Evolutionary conservation across 768 basidiomycete species (phyloP).

Genomic region (Leucosporidium scottii): DNA sequence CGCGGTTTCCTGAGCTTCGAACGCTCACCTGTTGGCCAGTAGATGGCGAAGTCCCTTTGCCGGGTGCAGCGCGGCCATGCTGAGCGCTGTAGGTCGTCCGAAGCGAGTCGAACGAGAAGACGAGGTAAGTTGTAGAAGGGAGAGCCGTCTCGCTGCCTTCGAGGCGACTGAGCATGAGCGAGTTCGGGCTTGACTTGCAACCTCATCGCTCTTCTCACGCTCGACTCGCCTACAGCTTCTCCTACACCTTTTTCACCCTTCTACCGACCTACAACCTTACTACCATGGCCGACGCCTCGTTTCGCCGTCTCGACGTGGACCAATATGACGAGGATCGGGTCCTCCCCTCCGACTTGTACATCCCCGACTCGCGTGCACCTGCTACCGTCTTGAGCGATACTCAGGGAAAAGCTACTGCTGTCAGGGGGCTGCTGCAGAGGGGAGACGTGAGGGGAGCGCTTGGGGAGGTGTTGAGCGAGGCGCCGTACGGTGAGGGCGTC

Average conservation of each 20-base stretch:
- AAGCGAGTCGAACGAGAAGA: too few relatives aligned
- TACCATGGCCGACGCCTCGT: conserved; percentile 45
- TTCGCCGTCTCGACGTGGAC: conserved; percentile 92
- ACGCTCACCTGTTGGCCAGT: too few relatives aligned
- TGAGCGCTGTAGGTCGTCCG: too few relatives aligned
- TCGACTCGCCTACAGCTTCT: too few relatives aligned
- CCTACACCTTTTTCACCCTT: neutral
- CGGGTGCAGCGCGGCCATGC: too few relatives aligned
- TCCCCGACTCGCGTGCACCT: conserved; percentile 73
- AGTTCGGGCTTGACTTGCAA: too few relatives aligned
- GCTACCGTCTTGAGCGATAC: conserved; percentile 66
- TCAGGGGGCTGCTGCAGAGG: conserved; percentile 63
- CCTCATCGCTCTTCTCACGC: too few relatives aligned
- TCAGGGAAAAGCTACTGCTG: conserved; percentile 63
- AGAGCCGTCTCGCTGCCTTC: too few relatives aligned
- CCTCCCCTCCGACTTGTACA: conserved; percentile 75
- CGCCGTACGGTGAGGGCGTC: conserved; percentile 73
- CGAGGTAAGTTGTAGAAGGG: too few relatives aligned
- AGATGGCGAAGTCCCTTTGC: too few relatives aligned
- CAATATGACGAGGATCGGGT: conserved; percentile 84
- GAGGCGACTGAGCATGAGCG: too few relatives aligned
- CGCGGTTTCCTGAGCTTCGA: too few relatives aligned
- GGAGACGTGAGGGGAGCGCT: conserved; percentile 71
- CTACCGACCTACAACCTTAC: neutral
- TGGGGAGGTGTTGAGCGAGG: conserved; percentile 52